Base-by-base conservation (phyloP, 129 eudicot species). In the Chrysanthemum lavandulifolium region DNA sequence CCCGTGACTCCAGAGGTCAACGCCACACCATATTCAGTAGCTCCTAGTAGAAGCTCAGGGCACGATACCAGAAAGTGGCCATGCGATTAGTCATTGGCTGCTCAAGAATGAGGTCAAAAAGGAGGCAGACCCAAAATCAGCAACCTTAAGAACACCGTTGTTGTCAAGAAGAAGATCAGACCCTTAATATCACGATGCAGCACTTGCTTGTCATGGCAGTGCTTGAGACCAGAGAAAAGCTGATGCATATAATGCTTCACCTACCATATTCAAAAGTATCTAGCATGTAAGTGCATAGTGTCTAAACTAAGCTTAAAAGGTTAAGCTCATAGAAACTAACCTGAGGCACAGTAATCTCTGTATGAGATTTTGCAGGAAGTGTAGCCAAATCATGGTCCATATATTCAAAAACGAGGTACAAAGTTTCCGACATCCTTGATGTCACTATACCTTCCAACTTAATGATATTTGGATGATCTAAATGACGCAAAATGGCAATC, bases 31-130 rank as follows among this genome's bases (percentile, higher is more conserved):
- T 66, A 66, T 47, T 66, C 71, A 47, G 71, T 66, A 66, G 71
- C 71, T 66, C 71, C 71, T 19, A 66, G 33, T 16, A 66, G 71
- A 66, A 66, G 54, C n/a, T 66, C 71, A 47, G 71, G 71, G 71
- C 71, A 2, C 55, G 71, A 66, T 66, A 66, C 71, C 71, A 66
- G 16, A 66, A 66, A 45, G 71, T 66, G 47, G 36, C 71, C 12
- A 47, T 55, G 19, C n/a, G 71, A 16, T 47, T 66, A 47, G 57
- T 43, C 56, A 66, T 48, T 66, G 55, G 71, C 33, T 66, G 71
- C 56, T 45, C 71, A 47, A 4, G 29, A 66, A 66, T 66, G 56
- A 66, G 71, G 16, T 47, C 56, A 66, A 66, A 15, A 66, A 66
- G 29, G 71, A 47, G 19, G 71, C 57, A 47, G 36, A 66, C 3